Evolutionary conservation across 495 filamentous ascomycete species (phyloP), one percentile per base, ranked within the genome.

Genomic region (Stereocaulon alpinum): DNA sequence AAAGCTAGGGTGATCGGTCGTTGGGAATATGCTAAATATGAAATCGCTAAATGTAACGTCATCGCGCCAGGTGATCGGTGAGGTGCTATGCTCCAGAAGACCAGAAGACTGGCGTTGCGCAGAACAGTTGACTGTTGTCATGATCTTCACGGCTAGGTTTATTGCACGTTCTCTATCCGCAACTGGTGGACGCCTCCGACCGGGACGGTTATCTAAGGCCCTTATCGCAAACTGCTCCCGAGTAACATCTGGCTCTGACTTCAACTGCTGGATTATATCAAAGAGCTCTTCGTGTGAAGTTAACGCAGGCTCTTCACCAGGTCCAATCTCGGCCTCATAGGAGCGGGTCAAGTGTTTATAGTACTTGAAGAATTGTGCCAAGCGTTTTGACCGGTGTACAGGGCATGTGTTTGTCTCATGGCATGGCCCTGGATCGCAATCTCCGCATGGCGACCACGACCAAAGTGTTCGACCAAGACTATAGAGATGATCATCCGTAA

Each of bases 71-170:
- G 56, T 47, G 4, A 61, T 55, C 37, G 53, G 61, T 6, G 40
- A 60, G 27, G 27, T 62, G 20, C 69, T 69, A 34, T 61, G 42
- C 44, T 71, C 67, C 4, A 72, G 53, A 6, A 68, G 22, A 1
- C 44, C 55, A 11, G 63, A 61, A 34, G 56, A 65, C n/a, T 65
- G 52, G 27, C 54, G 32, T 11, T 50, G 54, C 10, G 57, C 56
- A 18, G 69, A 68, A 47, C 68, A 69, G 55, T 70, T 70, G 30
- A 66, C 60, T 68, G 71, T 74, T 14, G 68, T 64, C 64, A 73
- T 69, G 9, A 71, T 56, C 20, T 55, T 64, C 20, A 69, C 62
- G 15, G 71, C 70, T 10, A 74, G 59, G 41, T 69, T 64, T 27
- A 74, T 63, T 2, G 69, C 67, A 17, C 63, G 58, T 27, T 61